These are phyloP conservation scores for Eragrostis nindensis DNA, from an alignment of 176 grass and related monocot genomes.

Conservation along the genomic window DNA sequence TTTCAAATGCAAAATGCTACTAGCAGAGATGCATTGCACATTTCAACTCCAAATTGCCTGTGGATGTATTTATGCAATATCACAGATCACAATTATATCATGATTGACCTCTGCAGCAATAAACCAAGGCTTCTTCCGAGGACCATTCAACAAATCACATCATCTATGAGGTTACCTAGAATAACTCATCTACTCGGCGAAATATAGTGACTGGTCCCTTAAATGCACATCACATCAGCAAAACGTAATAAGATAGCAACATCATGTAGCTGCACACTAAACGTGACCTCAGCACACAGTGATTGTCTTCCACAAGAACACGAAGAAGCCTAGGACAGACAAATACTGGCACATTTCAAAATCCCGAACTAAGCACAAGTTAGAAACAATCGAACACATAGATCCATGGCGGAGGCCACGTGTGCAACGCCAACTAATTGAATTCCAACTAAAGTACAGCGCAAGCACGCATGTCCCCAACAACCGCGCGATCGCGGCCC, in stretches of 20 bases:
- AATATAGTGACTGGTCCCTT: slow-evolving; percentile 1
- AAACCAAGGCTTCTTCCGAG: neutral
- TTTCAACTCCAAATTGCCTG: neutral
- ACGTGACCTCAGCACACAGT: slow-evolving; percentile 3
- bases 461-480: neutral
- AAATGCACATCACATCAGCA: slow-evolving; percentile 23
- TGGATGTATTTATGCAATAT: slow-evolving; percentile 3
- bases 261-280: neutral
- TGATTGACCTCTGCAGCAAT: slow-evolving; percentile 4
- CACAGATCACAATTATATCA: neutral
- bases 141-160: slow-evolving; percentile 1
- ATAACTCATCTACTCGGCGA: slow-evolving; percentile 8
- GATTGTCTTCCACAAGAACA: slow-evolving; percentile 3
- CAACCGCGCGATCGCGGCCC: neutral
- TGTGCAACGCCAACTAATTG: neutral
- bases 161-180: neutral
- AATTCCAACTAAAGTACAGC: neutral
- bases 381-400: neutral
- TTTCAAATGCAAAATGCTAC: slow-evolving; percentile 9
- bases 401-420: too few species aligned
- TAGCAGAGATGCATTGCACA: neutral
- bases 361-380: neutral
- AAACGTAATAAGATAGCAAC: neutral
- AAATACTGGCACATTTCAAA: neutral
- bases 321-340: too few species aligned